Evolutionary conservation across 345 rosid species (phyloP).

Genomic region (Trapa incisa): DNA sequence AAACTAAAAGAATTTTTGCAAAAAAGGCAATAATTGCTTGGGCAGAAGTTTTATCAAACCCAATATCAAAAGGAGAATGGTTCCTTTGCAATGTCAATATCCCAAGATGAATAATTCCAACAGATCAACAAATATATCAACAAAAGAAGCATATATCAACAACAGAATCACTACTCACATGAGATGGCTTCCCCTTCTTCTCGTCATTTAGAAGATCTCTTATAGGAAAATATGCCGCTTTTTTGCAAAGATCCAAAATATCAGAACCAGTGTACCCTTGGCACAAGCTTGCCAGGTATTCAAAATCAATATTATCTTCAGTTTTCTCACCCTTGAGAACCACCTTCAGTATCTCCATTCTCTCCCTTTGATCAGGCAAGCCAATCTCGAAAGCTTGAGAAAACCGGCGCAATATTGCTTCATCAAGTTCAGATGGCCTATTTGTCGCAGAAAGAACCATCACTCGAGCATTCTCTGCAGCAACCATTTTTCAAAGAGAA

Average conservation of each 20-base stretch:
- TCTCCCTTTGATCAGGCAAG: slow-evolving; percentile 59
- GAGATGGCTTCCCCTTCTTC: slow-evolving; percentile 48
- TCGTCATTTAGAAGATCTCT: slow-evolving; percentile 76
- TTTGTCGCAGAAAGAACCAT: slow-evolving; percentile 99
- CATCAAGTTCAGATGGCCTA: slow-evolving; percentile 96
- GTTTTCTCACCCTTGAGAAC: slow-evolving; percentile 66
- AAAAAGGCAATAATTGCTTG: too few relatives aligned
- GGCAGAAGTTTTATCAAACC: too few relatives aligned
- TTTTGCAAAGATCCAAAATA: slow-evolving; percentile 92
- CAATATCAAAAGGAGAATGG: neutral
- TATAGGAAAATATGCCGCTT: slow-evolving; percentile 83
- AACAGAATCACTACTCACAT: slow-evolving; percentile 31
- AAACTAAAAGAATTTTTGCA: too few relatives aligned
- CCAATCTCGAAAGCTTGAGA: slow-evolving; percentile 98
- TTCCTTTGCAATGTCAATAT: too few relatives aligned
- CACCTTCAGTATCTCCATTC: slow-evolving; percentile 77
- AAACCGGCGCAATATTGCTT: slow-evolving; percentile 86
- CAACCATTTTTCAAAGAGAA: neutral
- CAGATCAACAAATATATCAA: neutral
- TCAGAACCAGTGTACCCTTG: slow-evolving; percentile 90
- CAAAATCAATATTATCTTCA: slow-evolving; percentile 51
- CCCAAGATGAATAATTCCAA: neutral
- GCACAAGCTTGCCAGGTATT: slow-evolving; percentile 52
- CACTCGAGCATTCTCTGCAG: slow-evolving; percentile 73
- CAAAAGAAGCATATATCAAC: neutral